phyloP scores from a whole-genome alignment of 108 stramenopile genomes.

The Epithemia pelagica region DNA sequence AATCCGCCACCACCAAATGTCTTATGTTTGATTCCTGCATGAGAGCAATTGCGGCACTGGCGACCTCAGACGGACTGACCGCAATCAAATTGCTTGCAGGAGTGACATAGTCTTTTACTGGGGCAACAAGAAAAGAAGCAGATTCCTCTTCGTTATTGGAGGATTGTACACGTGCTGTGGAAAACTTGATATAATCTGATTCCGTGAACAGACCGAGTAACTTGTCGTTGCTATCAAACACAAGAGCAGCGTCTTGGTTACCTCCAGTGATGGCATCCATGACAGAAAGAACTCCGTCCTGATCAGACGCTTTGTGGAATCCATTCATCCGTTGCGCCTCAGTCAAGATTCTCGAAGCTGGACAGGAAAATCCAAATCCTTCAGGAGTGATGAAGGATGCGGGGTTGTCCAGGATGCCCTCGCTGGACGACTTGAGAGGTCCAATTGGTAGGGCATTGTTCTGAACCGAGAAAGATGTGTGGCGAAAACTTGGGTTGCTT shows the following conservation, averaged over 20 bases:
- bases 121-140: constrained; percentile 58
- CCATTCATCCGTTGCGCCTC: constrained; percentile 29
- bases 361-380: constrained; percentile 75
- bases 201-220: constrained; percentile 88
- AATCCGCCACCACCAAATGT: constrained; percentile 58
- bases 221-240: constrained; percentile 46
- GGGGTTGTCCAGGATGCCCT: neutral
- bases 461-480: too few species aligned
- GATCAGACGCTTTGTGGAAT: constrained; percentile 50
- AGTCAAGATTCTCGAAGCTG: constrained; percentile 49
- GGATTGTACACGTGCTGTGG: constrained; percentile 46
- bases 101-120: constrained; percentile 66
- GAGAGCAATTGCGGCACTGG: constrained; percentile 63
- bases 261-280: constrained; percentile 61
- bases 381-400: constrained; percentile 52
- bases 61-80: constrained; percentile 43
- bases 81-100: constrained; percentile 49
- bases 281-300: constrained; percentile 65
- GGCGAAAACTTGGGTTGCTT: too few species aligned
- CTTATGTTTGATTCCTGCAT: constrained; percentile 71
- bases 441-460: neutral
- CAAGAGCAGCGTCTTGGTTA: constrained; percentile 52
- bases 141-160: constrained; percentile 56
- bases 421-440: neutral
- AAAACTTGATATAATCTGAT: constrained; percentile 85